phyloP scores from a whole-genome alignment of 1,284 basidiomycete species.

The Hemileia vastatrix region DNA sequence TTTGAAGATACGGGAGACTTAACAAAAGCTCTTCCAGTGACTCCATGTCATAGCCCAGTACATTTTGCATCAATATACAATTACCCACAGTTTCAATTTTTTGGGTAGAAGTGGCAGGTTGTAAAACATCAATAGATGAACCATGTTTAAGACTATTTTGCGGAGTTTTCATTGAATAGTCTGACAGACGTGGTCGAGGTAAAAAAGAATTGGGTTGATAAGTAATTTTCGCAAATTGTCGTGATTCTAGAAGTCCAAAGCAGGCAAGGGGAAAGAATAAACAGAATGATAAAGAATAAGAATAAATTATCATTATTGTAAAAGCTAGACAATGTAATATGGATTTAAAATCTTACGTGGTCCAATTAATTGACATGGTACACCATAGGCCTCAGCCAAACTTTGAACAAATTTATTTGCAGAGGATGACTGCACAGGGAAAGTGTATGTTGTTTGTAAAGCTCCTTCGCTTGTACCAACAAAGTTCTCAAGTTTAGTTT shows the following conservation, averaged over 20 bases:
- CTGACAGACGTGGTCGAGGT: not conserved
- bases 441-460: not conserved
- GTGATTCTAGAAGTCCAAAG: not conserved
- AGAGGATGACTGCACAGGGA: conserved; percentile 4
- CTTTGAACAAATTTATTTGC: conserved; percentile 5
- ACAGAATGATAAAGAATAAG: not conserved
- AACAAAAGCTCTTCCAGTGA: conserved; percentile 9
- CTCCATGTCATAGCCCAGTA: conserved; percentile 11
- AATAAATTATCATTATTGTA: not conserved
- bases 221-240: not conserved
- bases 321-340: not conserved
- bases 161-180: too few species aligned
- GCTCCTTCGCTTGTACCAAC: not conserved
- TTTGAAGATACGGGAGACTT: not conserved
- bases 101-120: not conserved
- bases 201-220: not conserved
- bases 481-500: conserved; percentile 12
- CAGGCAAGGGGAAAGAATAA: not conserved
- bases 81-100: too few species aligned
- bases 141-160: too few species aligned
- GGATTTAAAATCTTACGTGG: not conserved
- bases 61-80: conserved; percentile 7
- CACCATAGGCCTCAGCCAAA: conserved; percentile 3
- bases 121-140: not conserved
- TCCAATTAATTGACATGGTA: conserved; percentile 3